Evolutionary conservation across 192 early-diverging fungal genomes (phyloP).

Genomic region (Coemansia biformis): DNA sequence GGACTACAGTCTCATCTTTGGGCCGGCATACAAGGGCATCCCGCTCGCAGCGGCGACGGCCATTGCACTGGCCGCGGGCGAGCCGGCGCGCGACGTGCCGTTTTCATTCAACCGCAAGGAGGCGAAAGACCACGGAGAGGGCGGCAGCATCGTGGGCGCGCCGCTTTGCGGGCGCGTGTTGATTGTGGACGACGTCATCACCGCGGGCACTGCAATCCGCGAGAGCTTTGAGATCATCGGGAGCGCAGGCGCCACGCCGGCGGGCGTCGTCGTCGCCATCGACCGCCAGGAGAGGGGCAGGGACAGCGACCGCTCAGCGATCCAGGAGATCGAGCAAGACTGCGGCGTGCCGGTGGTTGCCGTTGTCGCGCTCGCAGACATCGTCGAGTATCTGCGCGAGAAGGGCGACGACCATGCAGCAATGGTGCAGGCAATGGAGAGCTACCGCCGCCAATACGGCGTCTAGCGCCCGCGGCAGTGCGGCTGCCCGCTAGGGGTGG

Average conservation of each 20-base stretch:
- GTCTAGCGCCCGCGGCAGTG: constrained; percentile 48
- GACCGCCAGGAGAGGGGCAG: constrained; percentile 84
- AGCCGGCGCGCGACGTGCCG: constrained; percentile 56
- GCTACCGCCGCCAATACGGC: constrained; percentile 81
- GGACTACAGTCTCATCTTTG: constrained; percentile 85
- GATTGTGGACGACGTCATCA: constrained; percentile 97
- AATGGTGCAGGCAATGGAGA: constrained; percentile 65
- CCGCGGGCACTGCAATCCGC: constrained; percentile 97
- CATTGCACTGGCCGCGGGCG: constrained; percentile 61
- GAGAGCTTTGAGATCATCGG: constrained; percentile 82
- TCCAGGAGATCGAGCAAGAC: constrained; percentile 85
- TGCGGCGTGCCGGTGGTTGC: constrained; percentile 74
- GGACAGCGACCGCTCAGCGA: constrained; percentile 70
- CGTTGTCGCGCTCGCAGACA: constrained; percentile 80
- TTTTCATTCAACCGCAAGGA: constrained; percentile 98
- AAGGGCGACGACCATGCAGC: constrained; percentile 37
- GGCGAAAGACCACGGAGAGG: constrained; percentile 98
- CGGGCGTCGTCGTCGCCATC: constrained; percentile 86
- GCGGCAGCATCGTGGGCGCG: constrained; percentile 90
- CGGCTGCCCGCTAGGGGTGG: too few species aligned
- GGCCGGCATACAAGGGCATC: constrained; percentile 99
- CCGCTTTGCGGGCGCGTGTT: constrained; percentile 70
- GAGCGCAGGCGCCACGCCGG: constrained; percentile 62
- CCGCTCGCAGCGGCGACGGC: constrained; percentile 82
- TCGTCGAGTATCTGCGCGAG: constrained; percentile 82